Conservation (phyloP, 2,329 filamentous ascomycete species). For the Hawksworthiomyces lignivorus region DNA sequence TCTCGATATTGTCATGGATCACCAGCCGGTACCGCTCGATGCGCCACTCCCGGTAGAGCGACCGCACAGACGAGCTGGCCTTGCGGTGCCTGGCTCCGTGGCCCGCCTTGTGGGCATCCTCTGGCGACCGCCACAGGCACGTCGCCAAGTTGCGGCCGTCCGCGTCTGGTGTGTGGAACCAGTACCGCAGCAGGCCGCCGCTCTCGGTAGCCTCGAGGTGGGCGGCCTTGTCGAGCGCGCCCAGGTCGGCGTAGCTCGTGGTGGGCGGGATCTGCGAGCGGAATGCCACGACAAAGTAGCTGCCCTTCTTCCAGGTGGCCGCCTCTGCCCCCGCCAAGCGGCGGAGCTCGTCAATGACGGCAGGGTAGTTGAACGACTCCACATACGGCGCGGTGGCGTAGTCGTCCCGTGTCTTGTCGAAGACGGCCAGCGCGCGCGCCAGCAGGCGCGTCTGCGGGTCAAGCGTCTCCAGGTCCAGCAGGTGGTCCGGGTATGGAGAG, state of each 20-base stretch:
- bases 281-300: constrained; percentile 82
- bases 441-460: constrained; percentile 60
- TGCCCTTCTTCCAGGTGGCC: constrained; percentile 47
- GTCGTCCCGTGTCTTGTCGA: constrained; percentile 56
- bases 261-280: constrained; percentile 62
- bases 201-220: constrained; percentile 72
- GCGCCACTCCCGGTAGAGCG: constrained; percentile 57
- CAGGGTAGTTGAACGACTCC: constrained; percentile 68
- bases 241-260: constrained; percentile 61
- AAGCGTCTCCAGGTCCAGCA: constrained; percentile 63
- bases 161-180: constrained; percentile 70
- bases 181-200: constrained; percentile 82
- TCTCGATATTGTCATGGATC: constrained; percentile 55
- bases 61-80: constrained; percentile 58
- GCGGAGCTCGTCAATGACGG: constrained; percentile 52
- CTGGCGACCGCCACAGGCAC: constrained; percentile 56
- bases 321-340: constrained; percentile 38
- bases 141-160: constrained; percentile 75
- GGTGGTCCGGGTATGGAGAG: constrained; percentile 70
- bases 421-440: constrained; percentile 58
- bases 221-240: constrained; percentile 66
- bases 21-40: constrained; percentile 65
- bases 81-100: constrained; percentile 52
- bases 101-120: constrained; percentile 53
- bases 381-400: constrained; percentile 72